Percentiles rank a stretch among this genome's conserved stretches.
phyloP scores from a whole-genome alignment of 148 eudicot genomes.

The Suaeda aralocaspica region DNA sequence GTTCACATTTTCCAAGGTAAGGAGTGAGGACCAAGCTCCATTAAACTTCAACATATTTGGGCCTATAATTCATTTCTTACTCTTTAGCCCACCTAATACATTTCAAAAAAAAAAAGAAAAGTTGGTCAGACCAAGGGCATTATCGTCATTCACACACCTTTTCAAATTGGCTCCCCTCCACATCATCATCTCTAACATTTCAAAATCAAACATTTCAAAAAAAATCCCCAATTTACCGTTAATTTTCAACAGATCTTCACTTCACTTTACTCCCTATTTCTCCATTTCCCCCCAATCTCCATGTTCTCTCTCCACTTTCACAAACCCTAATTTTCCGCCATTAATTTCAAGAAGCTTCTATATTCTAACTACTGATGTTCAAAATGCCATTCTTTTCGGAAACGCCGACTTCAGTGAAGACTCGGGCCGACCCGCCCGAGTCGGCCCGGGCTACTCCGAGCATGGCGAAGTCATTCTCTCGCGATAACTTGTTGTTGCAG shows the following conservation, averaged over 20 bases:
- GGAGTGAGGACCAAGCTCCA: too few relatives aligned
- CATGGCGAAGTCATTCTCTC: slow-evolving; percentile 44
- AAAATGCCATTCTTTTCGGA: slow-evolving; percentile 59
- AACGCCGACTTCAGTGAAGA: slow-evolving; percentile 57
- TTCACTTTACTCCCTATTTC: not conserved
- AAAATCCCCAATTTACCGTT: slow-evolving; percentile 11
- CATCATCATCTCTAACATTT: slow-evolving; percentile 11
- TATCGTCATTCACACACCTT: not conserved
- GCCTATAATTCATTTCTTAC: too few relatives aligned
- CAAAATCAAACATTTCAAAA: slow-evolving; percentile 11
- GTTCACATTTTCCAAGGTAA: too few relatives aligned
- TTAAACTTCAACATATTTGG: too few relatives aligned
- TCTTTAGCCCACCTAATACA: too few relatives aligned
- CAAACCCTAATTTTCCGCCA: slow-evolving; percentile 15
- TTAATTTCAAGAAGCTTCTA: not conserved
- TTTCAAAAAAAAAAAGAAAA: too few relatives aligned
- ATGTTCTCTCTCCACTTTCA: not conserved
- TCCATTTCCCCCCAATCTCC: not conserved
- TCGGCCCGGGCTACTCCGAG: slow-evolving; percentile 56
- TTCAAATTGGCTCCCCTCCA: slow-evolving; percentile 24
- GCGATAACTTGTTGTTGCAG: slow-evolving; percentile 36
- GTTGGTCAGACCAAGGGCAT: slow-evolving; percentile 4
- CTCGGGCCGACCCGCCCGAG: slow-evolving; percentile 50
- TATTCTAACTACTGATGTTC: slow-evolving; percentile 18
- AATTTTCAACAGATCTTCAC: slow-evolving; percentile 20